Evolutionary conservation across 2,329 filamentous ascomycete species (phyloP).

Genomic region (Aspergillus tanneri): DNA sequence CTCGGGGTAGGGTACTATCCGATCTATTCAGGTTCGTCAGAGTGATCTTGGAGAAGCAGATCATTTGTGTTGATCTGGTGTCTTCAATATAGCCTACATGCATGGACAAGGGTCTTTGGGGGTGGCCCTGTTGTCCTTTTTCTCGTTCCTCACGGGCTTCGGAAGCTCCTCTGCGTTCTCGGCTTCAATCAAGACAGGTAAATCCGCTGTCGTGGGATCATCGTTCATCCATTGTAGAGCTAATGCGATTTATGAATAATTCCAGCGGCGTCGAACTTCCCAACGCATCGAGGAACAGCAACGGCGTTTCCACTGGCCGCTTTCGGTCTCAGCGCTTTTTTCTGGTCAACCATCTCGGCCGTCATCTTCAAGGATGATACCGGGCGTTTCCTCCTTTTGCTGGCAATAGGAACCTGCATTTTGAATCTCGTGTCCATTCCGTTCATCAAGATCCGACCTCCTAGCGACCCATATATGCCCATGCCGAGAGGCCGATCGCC

Average conservation of each 20-base stretch:
- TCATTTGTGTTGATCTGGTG: slow-evolving; percentile 12
- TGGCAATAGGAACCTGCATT: slow-evolving; percentile 74
- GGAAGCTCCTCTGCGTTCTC: slow-evolving; percentile 91
- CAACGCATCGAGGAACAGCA: slow-evolving; percentile 83
- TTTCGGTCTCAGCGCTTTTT: slow-evolving; percentile 93
- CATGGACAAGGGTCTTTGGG: slow-evolving; percentile 60
- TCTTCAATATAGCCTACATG: slow-evolving; percentile 62
- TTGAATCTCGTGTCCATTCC: slow-evolving; percentile 77
- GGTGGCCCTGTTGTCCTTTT: slow-evolving; percentile 68
- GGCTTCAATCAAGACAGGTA: slow-evolving; percentile 75
- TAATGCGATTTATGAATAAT: neutral
- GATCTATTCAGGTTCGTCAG: slow-evolving; percentile 59
- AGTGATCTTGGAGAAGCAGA: neutral
- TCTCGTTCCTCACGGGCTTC: slow-evolving; percentile 79
- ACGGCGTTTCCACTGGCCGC: slow-evolving; percentile 91
- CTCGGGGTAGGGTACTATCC: slow-evolving; percentile 83
- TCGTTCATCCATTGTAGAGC: neutral
- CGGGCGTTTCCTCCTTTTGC: slow-evolving; percentile 73
- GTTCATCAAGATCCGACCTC: slow-evolving; percentile 75
- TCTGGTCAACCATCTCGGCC: slow-evolving; percentile 80
- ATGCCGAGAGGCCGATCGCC: slow-evolving; percentile 33
- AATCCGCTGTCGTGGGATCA: slow-evolving; percentile 14
- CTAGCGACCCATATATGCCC: slow-evolving; percentile 47
- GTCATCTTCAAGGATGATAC: slow-evolving; percentile 81
- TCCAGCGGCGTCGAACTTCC: slow-evolving; percentile 84